phyloP scores from a whole-genome alignment of 2,329 filamentous ascomycete genomes.

The Aureobasidium subglaciale region DNA sequence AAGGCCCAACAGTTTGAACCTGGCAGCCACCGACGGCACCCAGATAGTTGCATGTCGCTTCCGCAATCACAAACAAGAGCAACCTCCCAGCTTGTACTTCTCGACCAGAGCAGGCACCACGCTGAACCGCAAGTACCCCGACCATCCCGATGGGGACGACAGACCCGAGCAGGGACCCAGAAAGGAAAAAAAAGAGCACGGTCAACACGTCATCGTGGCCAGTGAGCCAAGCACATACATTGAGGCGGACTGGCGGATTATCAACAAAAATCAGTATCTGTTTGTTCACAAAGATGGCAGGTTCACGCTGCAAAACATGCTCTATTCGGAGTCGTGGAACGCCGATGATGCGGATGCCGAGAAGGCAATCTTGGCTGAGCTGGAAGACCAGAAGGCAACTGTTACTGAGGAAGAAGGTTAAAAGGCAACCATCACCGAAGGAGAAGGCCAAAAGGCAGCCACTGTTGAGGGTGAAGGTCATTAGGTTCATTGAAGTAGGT shows the following conservation, averaged over 20 bases:
- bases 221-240: constrained; percentile 50
- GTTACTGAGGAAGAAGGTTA: constrained; percentile 21
- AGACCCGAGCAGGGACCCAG: constrained; percentile 28
- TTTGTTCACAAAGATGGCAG: constrained; percentile 33
- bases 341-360: constrained; percentile 26
- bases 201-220: constrained; percentile 47
- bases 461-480: background rate
- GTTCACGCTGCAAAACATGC: constrained; percentile 20
- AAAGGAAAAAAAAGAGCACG: constrained; percentile 34
- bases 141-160: constrained; percentile 37
- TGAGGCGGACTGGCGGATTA: constrained; percentile 45
- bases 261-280: constrained; percentile 41
- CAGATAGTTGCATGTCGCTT: constrained; percentile 46
- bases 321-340: constrained; percentile 35
- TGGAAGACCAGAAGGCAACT: background rate
- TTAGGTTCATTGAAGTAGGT: background rate
- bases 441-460: background rate
- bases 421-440: background rate
- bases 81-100: constrained; percentile 48
- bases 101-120: constrained; percentile 43
- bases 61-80: constrained; percentile 45
- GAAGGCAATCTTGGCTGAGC: background rate
- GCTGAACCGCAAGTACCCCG: constrained; percentile 47
- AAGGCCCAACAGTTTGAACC: constrained; percentile 45
- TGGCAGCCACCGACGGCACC: constrained; percentile 45